Conservation (phyloP, 257 asterid genomes). For the Primulina tabacum region DNA sequence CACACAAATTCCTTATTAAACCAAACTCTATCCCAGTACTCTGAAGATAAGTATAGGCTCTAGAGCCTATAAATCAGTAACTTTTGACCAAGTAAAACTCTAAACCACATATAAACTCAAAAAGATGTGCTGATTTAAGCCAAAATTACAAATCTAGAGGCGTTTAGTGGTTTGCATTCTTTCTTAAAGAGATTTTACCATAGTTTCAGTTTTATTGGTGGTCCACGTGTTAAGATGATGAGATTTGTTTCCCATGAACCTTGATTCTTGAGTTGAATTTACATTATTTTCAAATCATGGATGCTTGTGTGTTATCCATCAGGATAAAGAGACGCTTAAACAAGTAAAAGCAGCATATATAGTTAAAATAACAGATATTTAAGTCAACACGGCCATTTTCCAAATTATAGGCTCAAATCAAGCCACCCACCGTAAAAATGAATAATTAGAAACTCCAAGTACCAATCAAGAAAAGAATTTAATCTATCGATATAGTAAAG, state of each 20-base stretch:
- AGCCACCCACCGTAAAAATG: neutral
- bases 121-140: no score
- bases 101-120: neutral
- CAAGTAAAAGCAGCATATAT: neutral
- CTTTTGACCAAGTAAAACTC: neutral
- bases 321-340: neutral
- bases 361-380: neutral
- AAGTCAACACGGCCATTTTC: neutral
- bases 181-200: no score
- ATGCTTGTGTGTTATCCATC: neutral
- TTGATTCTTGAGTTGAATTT: no score
- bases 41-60: neutral
- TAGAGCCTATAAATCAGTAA: no score
- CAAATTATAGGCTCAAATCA: slow-evolving; percentile 11
- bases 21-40: neutral
- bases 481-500: neutral
- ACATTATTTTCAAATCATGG: neutral
- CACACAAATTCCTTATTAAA: neutral
- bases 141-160: neutral
- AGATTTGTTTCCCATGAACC: neutral
- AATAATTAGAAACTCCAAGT: neutral
- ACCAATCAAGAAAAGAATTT: neutral
- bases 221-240: neutral
- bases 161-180: neutral
- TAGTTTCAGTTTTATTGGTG: neutral